A percentile compares a stretch with the other conserved stretches of the same genome.
Evolutionary conservation across 257 asterid species (phyloP).

Genomic region (Coffea canephora): DNA sequence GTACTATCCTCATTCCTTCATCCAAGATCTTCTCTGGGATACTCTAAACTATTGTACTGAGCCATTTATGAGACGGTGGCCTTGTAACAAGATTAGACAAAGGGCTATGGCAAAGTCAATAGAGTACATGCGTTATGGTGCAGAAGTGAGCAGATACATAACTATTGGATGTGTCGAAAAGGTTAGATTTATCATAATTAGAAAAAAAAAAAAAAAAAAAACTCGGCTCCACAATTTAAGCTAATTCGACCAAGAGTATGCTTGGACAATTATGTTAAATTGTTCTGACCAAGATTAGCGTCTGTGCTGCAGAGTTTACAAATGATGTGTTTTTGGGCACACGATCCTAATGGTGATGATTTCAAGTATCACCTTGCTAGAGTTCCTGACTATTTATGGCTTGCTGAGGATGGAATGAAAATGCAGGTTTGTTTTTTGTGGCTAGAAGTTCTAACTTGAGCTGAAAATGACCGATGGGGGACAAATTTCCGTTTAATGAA

Average conservation of each 20-base stretch:
- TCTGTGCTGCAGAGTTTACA: constrained; percentile 50
- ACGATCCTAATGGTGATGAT: constrained; percentile 62
- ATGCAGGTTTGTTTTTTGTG: constrained; percentile 45
- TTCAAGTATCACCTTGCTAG: constrained; percentile 73
- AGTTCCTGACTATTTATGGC: constrained; percentile 77
- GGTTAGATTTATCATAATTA: constrained; percentile 17
- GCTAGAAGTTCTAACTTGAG: background rate
- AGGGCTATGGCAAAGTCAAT: constrained; percentile 55
- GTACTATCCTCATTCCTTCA: constrained; percentile 54
- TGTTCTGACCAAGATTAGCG: background rate
- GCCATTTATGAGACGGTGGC: constrained; percentile 72
- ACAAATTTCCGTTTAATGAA: too few species aligned
- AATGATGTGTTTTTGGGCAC: constrained; percentile 90
- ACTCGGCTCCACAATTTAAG: too few species aligned
- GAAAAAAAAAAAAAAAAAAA: background rate
- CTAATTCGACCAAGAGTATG: too few species aligned
- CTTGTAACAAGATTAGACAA: constrained; percentile 55
- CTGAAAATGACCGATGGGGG: background rate
- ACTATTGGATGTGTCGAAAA: constrained; percentile 63
- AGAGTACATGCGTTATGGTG: constrained; percentile 57
- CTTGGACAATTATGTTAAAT: too few species aligned
- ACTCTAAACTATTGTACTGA: constrained; percentile 53
- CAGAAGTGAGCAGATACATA: constrained; percentile 59
- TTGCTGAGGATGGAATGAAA: constrained; percentile 91
- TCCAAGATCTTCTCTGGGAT: constrained; percentile 71